Percentiles rank a stretch among this genome's conserved stretches.
Evolutionary conservation across 495 filamentous ascomycete species (phyloP).

Genomic region (Bombardia bombarda): DNA sequence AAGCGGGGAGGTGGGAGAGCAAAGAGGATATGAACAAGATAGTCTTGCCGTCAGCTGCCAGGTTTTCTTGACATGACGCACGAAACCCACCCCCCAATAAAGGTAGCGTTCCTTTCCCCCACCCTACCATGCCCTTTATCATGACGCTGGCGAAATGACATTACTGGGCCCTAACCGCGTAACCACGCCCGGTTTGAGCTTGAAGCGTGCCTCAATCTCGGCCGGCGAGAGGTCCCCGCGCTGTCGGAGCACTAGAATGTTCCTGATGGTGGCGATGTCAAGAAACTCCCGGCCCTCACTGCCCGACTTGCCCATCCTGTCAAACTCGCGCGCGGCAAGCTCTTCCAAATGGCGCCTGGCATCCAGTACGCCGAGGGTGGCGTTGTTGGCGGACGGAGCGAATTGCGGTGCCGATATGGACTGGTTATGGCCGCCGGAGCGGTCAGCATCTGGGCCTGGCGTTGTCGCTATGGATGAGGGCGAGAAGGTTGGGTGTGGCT

Average conservation of each 20-base stretch:
- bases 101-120: no score
- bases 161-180: constrained; percentile 26
- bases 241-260: constrained; percentile 26
- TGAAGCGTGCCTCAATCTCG: constrained; percentile 31
- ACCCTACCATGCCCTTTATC: no score
- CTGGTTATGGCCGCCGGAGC: not conserved
- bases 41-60: no score
- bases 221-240: constrained; percentile 15
- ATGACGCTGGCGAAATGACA: constrained; percentile 14
- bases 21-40: no score
- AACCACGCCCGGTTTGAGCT: constrained; percentile 33
- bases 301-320: constrained; percentile 17
- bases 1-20: no score
- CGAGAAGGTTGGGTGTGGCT: constrained; percentile 39
- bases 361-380: constrained; percentile 34
- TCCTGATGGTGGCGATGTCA: constrained; percentile 28
- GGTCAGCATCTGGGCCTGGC: constrained; percentile 4
- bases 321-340: constrained; percentile 28
- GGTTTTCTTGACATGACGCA: no score
- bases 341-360: constrained; percentile 29
- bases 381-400: constrained; percentile 24
- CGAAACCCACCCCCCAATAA: no score
- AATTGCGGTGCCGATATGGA: constrained; percentile 13
- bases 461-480: constrained; percentile 33
- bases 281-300: constrained; percentile 30